Evolutionary conservation across 2,329 filamentous ascomycete genomes (phyloP).

Genomic region (Colletotrichum scovillei): DNA sequence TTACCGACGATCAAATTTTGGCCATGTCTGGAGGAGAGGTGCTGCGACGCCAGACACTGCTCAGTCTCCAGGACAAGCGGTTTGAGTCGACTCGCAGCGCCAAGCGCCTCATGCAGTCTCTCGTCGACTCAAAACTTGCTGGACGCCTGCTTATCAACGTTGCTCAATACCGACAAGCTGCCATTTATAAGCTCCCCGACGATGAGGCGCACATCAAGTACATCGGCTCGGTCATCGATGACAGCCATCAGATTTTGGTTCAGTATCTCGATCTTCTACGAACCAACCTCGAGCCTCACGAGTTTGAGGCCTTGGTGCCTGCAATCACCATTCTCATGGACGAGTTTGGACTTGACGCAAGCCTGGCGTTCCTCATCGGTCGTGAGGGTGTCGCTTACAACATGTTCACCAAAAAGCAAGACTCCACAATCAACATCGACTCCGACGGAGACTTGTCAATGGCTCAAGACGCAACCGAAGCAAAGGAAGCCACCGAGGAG

Average conservation of each 20-base stretch:
- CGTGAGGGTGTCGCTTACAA: constrained; percentile 78
- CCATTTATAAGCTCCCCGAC: constrained; percentile 79
- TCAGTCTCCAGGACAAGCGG: constrained; percentile 83
- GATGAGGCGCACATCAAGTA: constrained; percentile 87
- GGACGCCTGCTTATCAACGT: constrained; percentile 89
- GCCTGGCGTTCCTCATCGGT: constrained; percentile 86
- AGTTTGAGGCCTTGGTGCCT: constrained; percentile 85
- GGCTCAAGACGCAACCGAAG: constrained; percentile 43
- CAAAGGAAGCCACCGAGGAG: constrained; percentile 42
- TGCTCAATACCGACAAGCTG: constrained; percentile 89
- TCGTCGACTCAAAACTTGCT: constrained; percentile 82
- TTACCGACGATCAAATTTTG: constrained; percentile 87
- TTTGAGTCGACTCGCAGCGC: constrained; percentile 81
- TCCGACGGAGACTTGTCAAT: constrained; percentile 70
- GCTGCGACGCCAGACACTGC: constrained; percentile 82
- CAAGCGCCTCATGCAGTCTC: constrained; percentile 80
- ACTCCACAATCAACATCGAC: constrained; percentile 50
- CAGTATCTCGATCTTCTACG: constrained; percentile 93
- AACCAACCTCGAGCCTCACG: constrained; percentile 78
- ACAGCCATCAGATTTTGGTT: constrained; percentile 84
- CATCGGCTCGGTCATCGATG: constrained; percentile 87
- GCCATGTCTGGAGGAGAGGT: constrained; percentile 89
- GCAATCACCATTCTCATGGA: constrained; percentile 78
- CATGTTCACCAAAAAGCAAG: constrained; percentile 54
- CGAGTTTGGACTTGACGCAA: constrained; percentile 82